Evolutionary conservation across 768 basidiomycete genomes (phyloP).

Genomic region (Tylopilus felleus): DNA sequence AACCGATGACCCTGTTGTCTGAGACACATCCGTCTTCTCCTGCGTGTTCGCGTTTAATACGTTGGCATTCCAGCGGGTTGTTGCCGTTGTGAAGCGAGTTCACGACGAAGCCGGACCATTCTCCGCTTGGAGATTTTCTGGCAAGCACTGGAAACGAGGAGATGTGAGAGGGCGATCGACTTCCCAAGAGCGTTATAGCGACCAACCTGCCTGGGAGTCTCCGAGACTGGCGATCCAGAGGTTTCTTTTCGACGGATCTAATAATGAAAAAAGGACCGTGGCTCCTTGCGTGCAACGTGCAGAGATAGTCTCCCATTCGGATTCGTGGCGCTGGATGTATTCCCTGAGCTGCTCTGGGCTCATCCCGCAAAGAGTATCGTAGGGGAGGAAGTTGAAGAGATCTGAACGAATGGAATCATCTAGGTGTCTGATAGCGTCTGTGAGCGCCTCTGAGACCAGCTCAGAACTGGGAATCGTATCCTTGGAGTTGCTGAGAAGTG

Average conservation of each 20-base stretch:
- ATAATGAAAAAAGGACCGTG: constrained; percentile 32
- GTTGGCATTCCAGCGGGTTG: constrained; percentile 27
- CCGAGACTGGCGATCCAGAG: constrained; percentile 36
- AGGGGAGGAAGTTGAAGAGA: constrained; percentile 44
- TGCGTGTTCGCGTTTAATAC: constrained; percentile 30
- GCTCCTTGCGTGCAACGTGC: constrained; percentile 33
- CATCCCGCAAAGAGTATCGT: constrained; percentile 32
- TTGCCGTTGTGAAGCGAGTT: constrained; percentile 31
- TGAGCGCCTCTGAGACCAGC: constrained; percentile 38
- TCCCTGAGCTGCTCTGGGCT: constrained; percentile 39
- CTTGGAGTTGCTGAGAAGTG: constrained; percentile 28
- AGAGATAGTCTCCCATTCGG: constrained; percentile 35
- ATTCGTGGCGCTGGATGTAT: constrained; percentile 35
- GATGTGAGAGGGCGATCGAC: constrained; percentile 11
- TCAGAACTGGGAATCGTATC: constrained; percentile 25
- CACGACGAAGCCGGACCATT: constrained; percentile 20
- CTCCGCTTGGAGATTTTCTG: constrained; percentile 15
- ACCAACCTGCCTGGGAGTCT: constrained; percentile 34
- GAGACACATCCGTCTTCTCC: constrained; percentile 30
- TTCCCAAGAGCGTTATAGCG: background rate
- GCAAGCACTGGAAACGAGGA: constrained; percentile 18
- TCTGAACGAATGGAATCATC: constrained; percentile 44
- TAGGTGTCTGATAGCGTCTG: constrained; percentile 36
- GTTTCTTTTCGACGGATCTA: constrained; percentile 27
- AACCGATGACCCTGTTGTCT: constrained; percentile 36